phyloP scores from a whole-genome alignment of 805 yeast species.

The Kluyveromyces aestuarii region DNA sequence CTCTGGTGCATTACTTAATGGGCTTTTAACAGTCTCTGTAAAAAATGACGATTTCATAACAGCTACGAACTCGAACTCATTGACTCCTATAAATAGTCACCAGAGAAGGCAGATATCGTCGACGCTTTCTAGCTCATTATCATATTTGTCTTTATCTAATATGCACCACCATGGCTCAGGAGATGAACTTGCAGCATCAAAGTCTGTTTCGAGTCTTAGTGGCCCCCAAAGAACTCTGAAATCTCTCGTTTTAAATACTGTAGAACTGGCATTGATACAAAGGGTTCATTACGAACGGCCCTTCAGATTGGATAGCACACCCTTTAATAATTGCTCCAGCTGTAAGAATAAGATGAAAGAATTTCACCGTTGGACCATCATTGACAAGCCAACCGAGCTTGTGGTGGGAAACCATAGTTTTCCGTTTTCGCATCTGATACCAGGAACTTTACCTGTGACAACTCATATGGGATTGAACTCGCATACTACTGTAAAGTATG shows the following conservation, averaged over 20 bases:
- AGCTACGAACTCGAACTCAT: constrained; percentile 6
- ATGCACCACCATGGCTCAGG: constrained; percentile 4
- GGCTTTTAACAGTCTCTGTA: constrained; percentile 56
- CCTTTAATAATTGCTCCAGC: constrained; percentile 44
- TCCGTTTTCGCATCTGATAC: constrained; percentile 84
- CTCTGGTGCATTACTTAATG: constrained; percentile 79
- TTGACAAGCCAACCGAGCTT: constrained; percentile 49
- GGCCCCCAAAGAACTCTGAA: constrained; percentile 20
- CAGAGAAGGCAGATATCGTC: constrained; percentile 6
- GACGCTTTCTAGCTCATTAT: constrained; percentile 15
- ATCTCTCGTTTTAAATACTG: constrained; percentile 45
- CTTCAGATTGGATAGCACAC: constrained; percentile 43
- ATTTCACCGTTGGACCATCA: constrained; percentile 83
- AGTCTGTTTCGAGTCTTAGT: constrained; percentile 18
- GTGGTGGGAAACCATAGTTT: constrained; percentile 69
- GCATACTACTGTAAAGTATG: constrained; percentile 54
- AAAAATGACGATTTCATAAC: constrained; percentile 21
- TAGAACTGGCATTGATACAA: constrained; percentile 64
- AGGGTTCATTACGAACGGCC: constrained; percentile 59
- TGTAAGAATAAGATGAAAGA: constrained; percentile 50
- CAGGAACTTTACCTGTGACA: constrained; percentile 83
- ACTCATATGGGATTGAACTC: constrained; percentile 45
- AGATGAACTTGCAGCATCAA: constrained; percentile 10
- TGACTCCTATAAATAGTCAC: constrained; percentile 13
- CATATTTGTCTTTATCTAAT: constrained; percentile 14